These are phyloP conservation scores for Diplodia scrobiculata DNA, from an alignment of 2,329 filamentous ascomycete species.

Conservation along the genomic window DNA sequence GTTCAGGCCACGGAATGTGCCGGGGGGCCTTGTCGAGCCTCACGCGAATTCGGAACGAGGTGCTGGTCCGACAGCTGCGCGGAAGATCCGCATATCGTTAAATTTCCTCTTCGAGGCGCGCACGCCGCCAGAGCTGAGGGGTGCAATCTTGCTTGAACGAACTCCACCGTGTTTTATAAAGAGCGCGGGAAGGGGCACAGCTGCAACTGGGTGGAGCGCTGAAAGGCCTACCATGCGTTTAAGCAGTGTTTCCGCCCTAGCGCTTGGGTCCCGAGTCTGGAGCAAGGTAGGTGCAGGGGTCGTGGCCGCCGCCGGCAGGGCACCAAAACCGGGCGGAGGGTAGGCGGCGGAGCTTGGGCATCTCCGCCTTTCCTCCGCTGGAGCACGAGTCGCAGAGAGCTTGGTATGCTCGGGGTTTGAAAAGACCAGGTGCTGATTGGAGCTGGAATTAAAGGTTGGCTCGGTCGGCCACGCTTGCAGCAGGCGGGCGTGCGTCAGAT, in stretches of 20 bases:
- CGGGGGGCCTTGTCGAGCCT: slow-evolving; percentile 26
- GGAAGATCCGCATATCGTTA: slow-evolving; percentile 28
- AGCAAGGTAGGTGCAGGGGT: slow-evolving; percentile 4
- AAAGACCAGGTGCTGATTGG: slow-evolving; percentile 21
- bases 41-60: slow-evolving; percentile 24
- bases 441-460: slow-evolving; percentile 21
- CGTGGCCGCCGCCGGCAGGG: neutral
- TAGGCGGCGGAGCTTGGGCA: slow-evolving; percentile 17
- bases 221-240: slow-evolving; percentile 2
- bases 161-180: slow-evolving; percentile 6
- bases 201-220: neutral
- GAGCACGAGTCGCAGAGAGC: slow-evolving; percentile 16
- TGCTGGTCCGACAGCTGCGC: slow-evolving; percentile 15
- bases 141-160: neutral
- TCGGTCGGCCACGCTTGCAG: slow-evolving; percentile 9
- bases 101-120: slow-evolving; percentile 3
- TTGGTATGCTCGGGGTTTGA: slow-evolving; percentile 22
- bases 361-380: slow-evolving; percentile 24
- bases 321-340: slow-evolving; percentile 18
- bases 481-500: slow-evolving; percentile 21
- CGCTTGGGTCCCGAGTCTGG: slow-evolving; percentile 4
- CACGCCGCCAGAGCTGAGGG: neutral
- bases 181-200: slow-evolving; percentile 16
- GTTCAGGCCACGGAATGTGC: slow-evolving; percentile 20
- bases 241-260: slow-evolving; percentile 9